These are phyloP conservation scores for Ophiobolus disseminans DNA, from an alignment of 2,329 filamentous ascomycete species.

Conservation along the genomic window DNA sequence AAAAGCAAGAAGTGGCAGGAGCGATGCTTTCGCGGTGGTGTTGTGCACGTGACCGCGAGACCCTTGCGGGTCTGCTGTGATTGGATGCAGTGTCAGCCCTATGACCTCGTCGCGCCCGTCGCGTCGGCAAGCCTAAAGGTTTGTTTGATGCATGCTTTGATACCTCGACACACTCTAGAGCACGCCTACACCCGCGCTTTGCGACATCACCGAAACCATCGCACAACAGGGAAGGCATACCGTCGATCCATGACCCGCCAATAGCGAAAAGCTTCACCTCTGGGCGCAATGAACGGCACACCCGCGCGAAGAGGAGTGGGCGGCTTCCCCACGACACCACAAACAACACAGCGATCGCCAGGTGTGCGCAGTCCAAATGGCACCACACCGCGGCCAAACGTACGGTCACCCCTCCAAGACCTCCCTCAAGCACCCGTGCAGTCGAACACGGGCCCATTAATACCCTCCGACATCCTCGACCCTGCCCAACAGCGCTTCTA, in stretches of 20 bases:
- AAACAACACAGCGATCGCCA: conserved; percentile 52
- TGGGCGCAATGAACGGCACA: conserved; percentile 80
- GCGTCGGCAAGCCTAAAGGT: conserved; percentile 30
- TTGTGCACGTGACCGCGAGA: conserved; percentile 22
- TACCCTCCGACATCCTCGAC: conserved; percentile 83
- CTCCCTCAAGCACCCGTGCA: conserved; percentile 34
- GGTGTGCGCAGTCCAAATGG: conserved; percentile 32
- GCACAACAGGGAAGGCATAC: conserved; percentile 1
- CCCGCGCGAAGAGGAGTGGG: conserved; percentile 74
- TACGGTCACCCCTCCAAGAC: conserved; percentile 43
- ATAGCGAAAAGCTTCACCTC: conserved; percentile 24
- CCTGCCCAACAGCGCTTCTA: conserved; percentile 91
- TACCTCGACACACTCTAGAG: no score
- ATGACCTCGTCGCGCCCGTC: conserved; percentile 32
- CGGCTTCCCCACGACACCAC: conserved; percentile 80
- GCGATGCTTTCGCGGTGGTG: neutral
- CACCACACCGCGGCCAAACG: conserved; percentile 41
- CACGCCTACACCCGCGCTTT: no score
- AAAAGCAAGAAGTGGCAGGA: conserved; percentile 6
- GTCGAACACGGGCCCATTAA: conserved; percentile 65
- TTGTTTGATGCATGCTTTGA: no score
- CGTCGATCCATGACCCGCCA: conserved; percentile 25
- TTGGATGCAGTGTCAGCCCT: conserved; percentile 25
- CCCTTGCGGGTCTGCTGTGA: conserved; percentile 18
- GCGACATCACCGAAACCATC: neutral